phyloP scores from a whole-genome alignment of 768 basidiomycete genomes.

The Pulveroboletus sp. region DNA sequence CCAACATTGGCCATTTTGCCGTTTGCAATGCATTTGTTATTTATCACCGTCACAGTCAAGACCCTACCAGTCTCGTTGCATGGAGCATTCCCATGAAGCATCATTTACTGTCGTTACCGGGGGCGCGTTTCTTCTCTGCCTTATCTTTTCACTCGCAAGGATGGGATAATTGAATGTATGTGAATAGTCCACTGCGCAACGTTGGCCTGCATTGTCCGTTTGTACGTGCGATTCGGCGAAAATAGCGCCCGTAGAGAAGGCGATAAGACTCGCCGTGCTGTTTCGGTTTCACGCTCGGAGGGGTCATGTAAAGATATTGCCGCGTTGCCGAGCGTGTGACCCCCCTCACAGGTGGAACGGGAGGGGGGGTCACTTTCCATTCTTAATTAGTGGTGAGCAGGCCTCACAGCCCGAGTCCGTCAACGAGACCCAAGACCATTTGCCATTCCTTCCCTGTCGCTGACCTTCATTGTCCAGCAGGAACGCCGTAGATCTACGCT shows the following conservation, averaged over 20 bases:
- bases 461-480: conserved; percentile 19
- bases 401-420: conserved; percentile 20
- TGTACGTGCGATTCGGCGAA: too few relatives aligned
- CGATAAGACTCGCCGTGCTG: too few relatives aligned
- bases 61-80: conserved; percentile 21
- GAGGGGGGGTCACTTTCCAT: conserved; percentile 29
- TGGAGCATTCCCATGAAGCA: conserved; percentile 26
- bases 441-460: conserved; percentile 13
- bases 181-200: not conserved
- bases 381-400: conserved; percentile 15
- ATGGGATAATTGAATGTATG: conserved; percentile 12
- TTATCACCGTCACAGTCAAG: conserved; percentile 27
- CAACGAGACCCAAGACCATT: conserved; percentile 23
- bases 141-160: conserved; percentile 8
- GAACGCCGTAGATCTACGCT: conserved; percentile 15
- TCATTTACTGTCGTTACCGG: conserved; percentile 19
- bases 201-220: conserved; percentile 3
- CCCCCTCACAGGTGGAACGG: conserved; percentile 13
- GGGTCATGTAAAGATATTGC: not conserved
- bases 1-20: conserved; percentile 25
- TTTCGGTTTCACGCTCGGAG: too few relatives aligned
- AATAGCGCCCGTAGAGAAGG: too few relatives aligned
- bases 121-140: conserved; percentile 1
- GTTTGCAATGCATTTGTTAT: conserved; percentile 32
- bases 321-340: conserved; percentile 7